Evolutionary conservation across 768 basidiomycete species (phyloP), one percentile per base, ranked within the genome.

Genomic region (Suillus alpinus): DNA sequence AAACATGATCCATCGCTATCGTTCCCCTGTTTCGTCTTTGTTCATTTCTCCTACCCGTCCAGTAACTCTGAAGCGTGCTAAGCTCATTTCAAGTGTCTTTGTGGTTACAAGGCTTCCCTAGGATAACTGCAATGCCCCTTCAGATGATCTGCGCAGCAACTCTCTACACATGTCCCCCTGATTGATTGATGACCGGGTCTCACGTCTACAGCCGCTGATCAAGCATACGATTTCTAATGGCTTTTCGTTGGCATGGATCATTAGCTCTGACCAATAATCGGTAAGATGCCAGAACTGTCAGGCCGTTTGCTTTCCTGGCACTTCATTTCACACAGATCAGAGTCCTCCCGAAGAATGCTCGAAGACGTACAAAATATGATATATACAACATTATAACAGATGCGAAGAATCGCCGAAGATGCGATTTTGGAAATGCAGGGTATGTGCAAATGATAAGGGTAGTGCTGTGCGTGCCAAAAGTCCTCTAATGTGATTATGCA

Each of bases 371-470:
- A 37, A 26, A 55, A 39, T 32, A 31, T 50, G 49, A 18, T 55
- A 55, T 37, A 26, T 55, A 37, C 36, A 50, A 26, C 52, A 55
- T 55, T 7, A 52, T 23, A 47, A 29, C 34, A 34, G 20, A 32
- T 32, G 8, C n/a, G 6, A 20, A n/a, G n/a, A n/a, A n/a, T n/a
- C n/a, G n/a, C n/a, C n/a, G n/a, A n/a, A 58, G 47, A 59, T 23
- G 34, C 36, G 13, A 12, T 34, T 57, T 59, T 59, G 36, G 51
- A n/a, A 29, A 39, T 59, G 58, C 52, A 57, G 58, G 34, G 52
- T 40, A 59, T 47, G 32, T 57, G 51, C 34, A 56, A 43, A 23
- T 56, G 20, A 31, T 57, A 39, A 40, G 16, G 34, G 23, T 49
- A 53, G 56, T 56, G 23, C 6, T 16, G 34, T 53, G 57, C 20